Evolutionary conservation across 208 protist species (phyloP), one percentile per base, ranked within the genome.

Genomic region (Histomonas meleagridis): DNA sequence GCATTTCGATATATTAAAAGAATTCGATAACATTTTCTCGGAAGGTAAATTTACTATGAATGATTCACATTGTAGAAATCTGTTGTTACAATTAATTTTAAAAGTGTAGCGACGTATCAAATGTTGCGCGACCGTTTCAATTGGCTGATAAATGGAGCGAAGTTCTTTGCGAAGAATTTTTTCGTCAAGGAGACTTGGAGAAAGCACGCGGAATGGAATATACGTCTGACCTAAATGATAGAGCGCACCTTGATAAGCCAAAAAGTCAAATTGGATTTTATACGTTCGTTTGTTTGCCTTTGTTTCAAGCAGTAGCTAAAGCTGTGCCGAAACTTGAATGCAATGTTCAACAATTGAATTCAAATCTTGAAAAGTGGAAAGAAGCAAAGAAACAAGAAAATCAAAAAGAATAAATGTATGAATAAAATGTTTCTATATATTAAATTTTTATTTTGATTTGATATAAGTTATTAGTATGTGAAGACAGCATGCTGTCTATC

Each of bases 1-100:
- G 18, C 94, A 95, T 91, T 94, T 95, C 32, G 92, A 91, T 23
- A 79, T 93, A 21, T 40, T 93, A 2, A 69, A 90, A 35, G 62
- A 93, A 51, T n/a, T 86, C 18, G 55, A 86, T 49, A 14, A 32
- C 9, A 86, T 43, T 51, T 43, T 86, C 46, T 40, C 51, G 9
- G 46, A 86, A 32, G 76, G 76, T 32, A 48, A 86, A 55, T 86
- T 86, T 46, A 18, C 43, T 43, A 43, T 86, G 14, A 55, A 55
- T 43, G 38, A 86, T 55, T 16, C 51, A 43, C 32, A 51, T 10
- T 12, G 38, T 55, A 51, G 76, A 57, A 38, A 46, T 55, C 38
- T 46, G 0, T 55, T 86, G 7, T 38, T 86, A 0, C 26, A 86
- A 49, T 23, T 86, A 57, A 14, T 86, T 3, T 23, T 86, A 0